Evolutionary conservation across 306 rosid genomes (phyloP).

Genomic region (Ziziphus jujuba): DNA sequence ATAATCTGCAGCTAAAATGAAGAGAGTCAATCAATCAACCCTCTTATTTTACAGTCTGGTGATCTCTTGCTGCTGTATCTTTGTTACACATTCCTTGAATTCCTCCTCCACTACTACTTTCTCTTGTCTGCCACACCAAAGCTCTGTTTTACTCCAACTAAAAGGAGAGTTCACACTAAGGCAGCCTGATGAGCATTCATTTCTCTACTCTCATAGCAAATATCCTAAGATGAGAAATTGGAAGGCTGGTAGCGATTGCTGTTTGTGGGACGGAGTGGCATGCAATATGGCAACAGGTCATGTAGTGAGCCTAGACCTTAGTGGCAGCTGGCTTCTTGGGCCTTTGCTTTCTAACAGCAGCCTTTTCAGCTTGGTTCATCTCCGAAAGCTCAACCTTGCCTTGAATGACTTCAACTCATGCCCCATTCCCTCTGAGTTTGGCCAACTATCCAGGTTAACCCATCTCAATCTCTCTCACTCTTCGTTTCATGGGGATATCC

Average conservation of each 20-base stretch:
- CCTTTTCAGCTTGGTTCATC: background rate
- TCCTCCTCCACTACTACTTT: too few species aligned
- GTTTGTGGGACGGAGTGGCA: background rate
- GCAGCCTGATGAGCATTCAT: too few species aligned
- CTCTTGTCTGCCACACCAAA: too few species aligned
- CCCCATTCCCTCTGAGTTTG: background rate
- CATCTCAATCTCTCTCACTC: slow-evolving; percentile 3
- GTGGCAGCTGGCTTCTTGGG: background rate
- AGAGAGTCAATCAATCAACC: too few species aligned
- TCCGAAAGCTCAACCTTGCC: background rate
- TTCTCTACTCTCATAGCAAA: too few species aligned
- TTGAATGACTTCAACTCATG: background rate
- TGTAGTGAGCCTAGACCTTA: background rate
- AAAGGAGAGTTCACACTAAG: too few species aligned
- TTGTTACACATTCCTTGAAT: too few species aligned
- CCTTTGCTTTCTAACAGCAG: background rate
- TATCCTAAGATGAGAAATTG: too few species aligned
- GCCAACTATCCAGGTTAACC: background rate
- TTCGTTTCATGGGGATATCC: background rate
- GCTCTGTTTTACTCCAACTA: too few species aligned
- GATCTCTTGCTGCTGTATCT: too few species aligned
- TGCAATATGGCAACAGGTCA: background rate
- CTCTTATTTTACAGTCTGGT: too few species aligned
- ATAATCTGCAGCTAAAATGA: too few species aligned
- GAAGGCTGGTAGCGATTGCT: background rate